A percentile compares a stretch with the other conserved stretches of the same genome.
phyloP scores from a whole-genome alignment of 73 alveolate species.

The Paraurostyla sp. region DNA sequence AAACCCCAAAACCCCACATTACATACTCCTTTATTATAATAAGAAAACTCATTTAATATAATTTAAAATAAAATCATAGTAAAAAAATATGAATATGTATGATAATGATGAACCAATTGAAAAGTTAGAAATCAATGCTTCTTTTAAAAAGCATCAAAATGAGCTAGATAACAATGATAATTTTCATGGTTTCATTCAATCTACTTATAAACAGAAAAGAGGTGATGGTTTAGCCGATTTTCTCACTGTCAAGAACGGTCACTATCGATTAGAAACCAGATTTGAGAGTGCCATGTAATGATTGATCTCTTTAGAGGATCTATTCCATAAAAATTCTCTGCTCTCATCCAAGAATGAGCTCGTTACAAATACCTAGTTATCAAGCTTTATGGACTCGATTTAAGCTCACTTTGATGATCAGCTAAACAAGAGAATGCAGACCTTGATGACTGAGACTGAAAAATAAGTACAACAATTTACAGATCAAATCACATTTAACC shows the following conservation, averaged over 20 bases:
- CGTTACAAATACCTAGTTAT: neutral
- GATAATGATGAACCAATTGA: neutral
- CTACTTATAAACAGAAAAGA: neutral
- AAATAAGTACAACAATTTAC: neutral
- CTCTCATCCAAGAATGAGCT: neutral
- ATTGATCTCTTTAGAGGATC: neutral
- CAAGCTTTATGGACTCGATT: neutral
- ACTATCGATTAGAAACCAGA: no score
- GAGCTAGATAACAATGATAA: no score
- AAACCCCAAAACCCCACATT: neutral
- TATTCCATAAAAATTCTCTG: neutral
- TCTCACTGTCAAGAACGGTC: neutral
- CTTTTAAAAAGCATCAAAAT: no score
- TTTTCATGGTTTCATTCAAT: no score
- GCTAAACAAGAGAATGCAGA: neutral
- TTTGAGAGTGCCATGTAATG: neutral
- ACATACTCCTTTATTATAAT: neutral
- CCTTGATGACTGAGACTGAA: neutral
- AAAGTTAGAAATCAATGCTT: neutral
- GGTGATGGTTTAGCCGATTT: slow-evolving; percentile 20
- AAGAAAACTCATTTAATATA: no score
- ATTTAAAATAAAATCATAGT: no score
- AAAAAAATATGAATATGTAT: neutral
- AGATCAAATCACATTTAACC: neutral
- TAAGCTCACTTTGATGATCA: neutral